Base-by-base conservation (phyloP, 495 filamentous ascomycete species). In the Xylaria acuta region DNA sequence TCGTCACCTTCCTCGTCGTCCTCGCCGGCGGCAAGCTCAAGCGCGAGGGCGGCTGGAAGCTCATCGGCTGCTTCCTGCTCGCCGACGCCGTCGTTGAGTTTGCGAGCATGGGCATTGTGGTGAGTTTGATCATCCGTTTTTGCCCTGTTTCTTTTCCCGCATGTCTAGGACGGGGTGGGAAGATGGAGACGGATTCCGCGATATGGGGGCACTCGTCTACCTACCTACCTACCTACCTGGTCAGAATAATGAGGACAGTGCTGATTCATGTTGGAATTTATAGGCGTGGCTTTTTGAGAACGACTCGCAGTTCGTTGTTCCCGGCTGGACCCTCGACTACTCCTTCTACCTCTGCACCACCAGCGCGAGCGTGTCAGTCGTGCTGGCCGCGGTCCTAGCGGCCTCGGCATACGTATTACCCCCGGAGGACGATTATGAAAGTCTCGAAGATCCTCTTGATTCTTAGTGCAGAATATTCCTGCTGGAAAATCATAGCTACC, bases 261-360 rank as follows among this genome's bases (percentile, higher is more conserved):
- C 40, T 72, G 30, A 71, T 34, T 56, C 4, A 20, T 41, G 0
- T 32, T n/a, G 34, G n/a, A 36, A 59, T 75, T 45, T 62, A 54
- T 75, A 97, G 92, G 89, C 91, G 60, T 95, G 93, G 76, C 85
- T 97, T 3, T 95, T 89, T 81, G 92, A 97, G 69, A 87, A 93
- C 78, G 94, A 97, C 75, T 90, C 92, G 64, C 88, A 94, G 56
- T 98, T 97, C 80, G 90, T 92, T 76, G 87, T 91, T 25, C 83
- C 84, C 2, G 95, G 95, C 60, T 97, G 95, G 93, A 84, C 85
- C 71, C 85, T 98, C 64, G 94, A 92, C 75, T 86, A 88, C 69
- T 92, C 91, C 7, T 97, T 91, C 89, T 85, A 91, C 12, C 85
- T 95, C 47, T 94, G 91, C 78, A 93, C 90, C 16, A 84, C 90